Evolutionary conservation across 768 basidiomycete species (phyloP), one percentile per base, ranked within the genome.

Genomic region (Leccinum subgranulosum): DNA sequence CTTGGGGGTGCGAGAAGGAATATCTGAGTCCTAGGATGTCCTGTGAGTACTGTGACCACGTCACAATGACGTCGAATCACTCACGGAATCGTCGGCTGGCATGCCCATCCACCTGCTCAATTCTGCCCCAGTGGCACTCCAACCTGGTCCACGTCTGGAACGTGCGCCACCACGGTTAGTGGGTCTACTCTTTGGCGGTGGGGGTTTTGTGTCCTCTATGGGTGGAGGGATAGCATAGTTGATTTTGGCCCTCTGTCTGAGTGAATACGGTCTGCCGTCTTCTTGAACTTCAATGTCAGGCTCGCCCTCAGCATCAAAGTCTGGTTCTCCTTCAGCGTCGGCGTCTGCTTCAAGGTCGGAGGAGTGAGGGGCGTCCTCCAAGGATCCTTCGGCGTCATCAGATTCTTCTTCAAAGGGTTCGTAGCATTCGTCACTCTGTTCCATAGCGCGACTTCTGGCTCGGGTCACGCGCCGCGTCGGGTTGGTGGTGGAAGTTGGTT

Each of bases 221-320:
- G 90, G 87, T 0, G 91, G 90, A 1, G 88, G 89, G 21, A 92
- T 88, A 12, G 86, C 86, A 56, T 93, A 93, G 66, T 92, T 91
- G 63, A 93, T 84, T 52, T 63, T 81, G 47, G 66, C 67, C 51
- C 90, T 77, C 64, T 85, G 82, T 19, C 91, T 77, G 36, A 93
- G 75, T 0, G 83, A 66, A 64, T 93, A 93, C 19, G 69, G 67
- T 64, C 56, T 58, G 28, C 69, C 66, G 27, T 77, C 77, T 23
- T 74, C 71, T 48, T 79, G 79, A 15, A 73, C 51, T 53, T 81
- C 81, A 2, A 68, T 65, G 55, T 71, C 79, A 36, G 62, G 64
- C 29, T 76, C 77, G 4, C 67, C 75, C 21, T 75, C 78, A 0
- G 58, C 73, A 49, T 76, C 77, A 2, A 64, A 66, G 57, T 79